Evolutionary conservation across 495 filamentous ascomycete species (phyloP).

Genomic region (Cercophora scortea): DNA sequence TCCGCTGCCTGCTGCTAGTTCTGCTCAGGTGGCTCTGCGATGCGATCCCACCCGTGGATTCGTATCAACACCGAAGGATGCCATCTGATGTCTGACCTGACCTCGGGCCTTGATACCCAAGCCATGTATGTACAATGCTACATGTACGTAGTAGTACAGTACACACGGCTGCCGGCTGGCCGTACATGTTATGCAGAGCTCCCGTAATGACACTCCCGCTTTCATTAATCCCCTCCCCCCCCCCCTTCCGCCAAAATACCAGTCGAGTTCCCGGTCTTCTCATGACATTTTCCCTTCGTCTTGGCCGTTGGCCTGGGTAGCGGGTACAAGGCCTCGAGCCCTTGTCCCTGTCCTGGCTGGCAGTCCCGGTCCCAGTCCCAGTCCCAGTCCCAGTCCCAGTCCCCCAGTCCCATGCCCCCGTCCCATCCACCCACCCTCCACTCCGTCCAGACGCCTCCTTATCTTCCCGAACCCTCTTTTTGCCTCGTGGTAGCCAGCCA

Average conservation of each 20-base stretch:
- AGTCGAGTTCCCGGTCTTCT: conserved; percentile 14
- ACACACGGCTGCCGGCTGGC: no score
- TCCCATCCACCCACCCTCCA: conserved; percentile 5
- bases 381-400: conserved; percentile 14
- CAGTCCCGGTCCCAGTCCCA: conserved; percentile 22
- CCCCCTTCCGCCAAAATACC: neutral
- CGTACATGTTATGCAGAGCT: neutral
- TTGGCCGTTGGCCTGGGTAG: conserved; percentile 11
- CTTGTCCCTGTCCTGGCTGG: conserved; percentile 21
- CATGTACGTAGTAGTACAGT: no score
- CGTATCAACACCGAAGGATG: no score
- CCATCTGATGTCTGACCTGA: no score
- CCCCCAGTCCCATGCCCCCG: neutral
- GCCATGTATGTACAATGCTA: no score
- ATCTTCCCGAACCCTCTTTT: conserved; percentile 33
- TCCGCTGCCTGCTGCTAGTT: neutral
- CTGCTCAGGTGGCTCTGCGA: no score
- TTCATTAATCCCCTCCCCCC: neutral
- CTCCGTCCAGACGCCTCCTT: conserved; percentile 17
- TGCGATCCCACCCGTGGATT: no score
- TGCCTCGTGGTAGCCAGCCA: conserved; percentile 28
- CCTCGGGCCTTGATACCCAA: no score
- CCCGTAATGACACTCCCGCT: neutral
- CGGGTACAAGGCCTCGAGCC: conserved; percentile 2
- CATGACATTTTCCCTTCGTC: conserved; percentile 15